phyloP scores from a whole-genome alignment of 2,329 filamentous ascomycete species.

The Tolypocladium guangdongense region DNA sequence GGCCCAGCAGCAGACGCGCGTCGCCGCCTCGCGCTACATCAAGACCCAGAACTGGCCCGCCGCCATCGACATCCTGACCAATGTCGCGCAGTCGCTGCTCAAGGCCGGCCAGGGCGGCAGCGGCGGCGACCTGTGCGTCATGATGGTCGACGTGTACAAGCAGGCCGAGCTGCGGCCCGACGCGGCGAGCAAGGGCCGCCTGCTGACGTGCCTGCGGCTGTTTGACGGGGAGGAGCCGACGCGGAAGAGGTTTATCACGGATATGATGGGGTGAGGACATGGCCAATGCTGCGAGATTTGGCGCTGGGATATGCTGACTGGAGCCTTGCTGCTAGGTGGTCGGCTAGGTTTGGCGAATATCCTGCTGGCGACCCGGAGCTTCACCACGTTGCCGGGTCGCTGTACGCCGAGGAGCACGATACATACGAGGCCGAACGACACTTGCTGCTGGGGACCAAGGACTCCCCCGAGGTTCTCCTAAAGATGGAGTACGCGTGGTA shows the following conservation, averaged over 20 bases:
- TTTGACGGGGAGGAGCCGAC: constrained; percentile 81
- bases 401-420: constrained; percentile 90
- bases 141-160: constrained; percentile 83
- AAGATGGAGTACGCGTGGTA: constrained; percentile 93
- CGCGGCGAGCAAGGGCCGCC: constrained; percentile 58
- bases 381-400: constrained; percentile 78
- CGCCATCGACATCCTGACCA: constrained; percentile 77
- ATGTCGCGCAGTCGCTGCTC: constrained; percentile 74
- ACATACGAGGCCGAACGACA: constrained; percentile 90
- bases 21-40: constrained; percentile 87
- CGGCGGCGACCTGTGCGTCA: constrained; percentile 78
- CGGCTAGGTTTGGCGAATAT: constrained; percentile 71
- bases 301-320: constrained; percentile 4
- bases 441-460: constrained; percentile 76
- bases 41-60: constrained; percentile 77
- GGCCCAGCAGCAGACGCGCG: constrained; percentile 94
- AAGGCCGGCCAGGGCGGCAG: constrained; percentile 89
- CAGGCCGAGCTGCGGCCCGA: constrained; percentile 75
- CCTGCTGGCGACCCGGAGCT: constrained; percentile 89
- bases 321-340: constrained; percentile 48
- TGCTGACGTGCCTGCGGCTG: constrained; percentile 68
- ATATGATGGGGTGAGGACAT: constrained; percentile 58
- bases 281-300: not conserved
- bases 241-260: constrained; percentile 81
- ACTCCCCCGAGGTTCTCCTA: constrained; percentile 71